Evolutionary conservation across 768 basidiomycete species (phyloP).

Genomic region (Collybia mongolica): DNA sequence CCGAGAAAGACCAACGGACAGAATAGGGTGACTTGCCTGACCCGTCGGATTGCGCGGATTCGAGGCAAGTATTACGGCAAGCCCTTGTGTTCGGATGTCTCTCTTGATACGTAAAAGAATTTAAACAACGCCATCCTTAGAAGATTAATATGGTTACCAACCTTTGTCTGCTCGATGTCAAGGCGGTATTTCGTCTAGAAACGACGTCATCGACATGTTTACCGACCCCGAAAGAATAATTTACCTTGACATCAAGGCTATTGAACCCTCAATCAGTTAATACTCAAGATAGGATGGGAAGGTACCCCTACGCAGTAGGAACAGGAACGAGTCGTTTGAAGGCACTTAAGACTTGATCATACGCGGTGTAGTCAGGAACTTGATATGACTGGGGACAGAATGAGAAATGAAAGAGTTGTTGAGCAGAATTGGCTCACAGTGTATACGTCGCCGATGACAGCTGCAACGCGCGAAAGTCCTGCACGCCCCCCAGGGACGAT

Average conservation of each 20-base stretch:
- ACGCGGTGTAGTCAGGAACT: constrained; percentile 90
- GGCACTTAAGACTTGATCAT: constrained; percentile 79
- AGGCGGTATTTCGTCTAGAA: constrained; percentile 65
- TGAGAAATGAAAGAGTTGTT: constrained; percentile 3
- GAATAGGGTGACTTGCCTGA: constrained; percentile 50
- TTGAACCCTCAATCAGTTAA: constrained; percentile 21
- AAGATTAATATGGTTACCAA: constrained; percentile 18
- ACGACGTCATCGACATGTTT: too few relatives aligned
- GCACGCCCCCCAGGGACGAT: constrained; percentile 94
- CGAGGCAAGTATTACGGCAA: constrained; percentile 83
- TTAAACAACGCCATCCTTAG: constrained; percentile 17
- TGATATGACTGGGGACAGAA: constrained; percentile 68
- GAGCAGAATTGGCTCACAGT: constrained; percentile 44
- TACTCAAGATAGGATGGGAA: not conserved
- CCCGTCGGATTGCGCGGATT: constrained; percentile 98
- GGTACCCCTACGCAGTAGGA: constrained; percentile 70
- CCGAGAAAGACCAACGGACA: not conserved
- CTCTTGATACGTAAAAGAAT: constrained; percentile 52
- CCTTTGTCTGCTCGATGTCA: constrained; percentile 79
- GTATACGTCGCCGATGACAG: constrained; percentile 89
- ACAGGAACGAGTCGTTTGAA: constrained; percentile 91
- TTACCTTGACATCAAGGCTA: constrained; percentile 33
- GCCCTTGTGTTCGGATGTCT: constrained; percentile 81
- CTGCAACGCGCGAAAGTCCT: constrained; percentile 87
- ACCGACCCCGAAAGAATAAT: not conserved